Percentiles rank a stretch among this genome's conserved stretches.
phyloP scores from a whole-genome alignment of 2,329 filamentous ascomycete species.

The Endothia cerciana region DNA sequence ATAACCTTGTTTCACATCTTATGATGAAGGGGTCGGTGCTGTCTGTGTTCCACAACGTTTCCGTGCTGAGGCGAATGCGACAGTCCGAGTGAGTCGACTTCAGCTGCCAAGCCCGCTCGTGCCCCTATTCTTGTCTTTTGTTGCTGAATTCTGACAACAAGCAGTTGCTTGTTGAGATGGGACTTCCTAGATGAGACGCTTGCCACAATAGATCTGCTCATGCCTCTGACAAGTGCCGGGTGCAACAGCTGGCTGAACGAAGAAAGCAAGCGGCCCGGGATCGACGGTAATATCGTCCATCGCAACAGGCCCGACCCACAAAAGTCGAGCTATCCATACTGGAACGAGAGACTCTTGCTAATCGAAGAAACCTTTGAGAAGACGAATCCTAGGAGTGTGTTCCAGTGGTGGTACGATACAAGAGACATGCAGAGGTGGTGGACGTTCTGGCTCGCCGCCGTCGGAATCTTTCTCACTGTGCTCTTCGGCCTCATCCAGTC shows the following conservation, averaged over 20 bases:
- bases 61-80: not conserved
- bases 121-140: not conserved
- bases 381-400: not conserved
- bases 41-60: not conserved
- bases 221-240: not conserved
- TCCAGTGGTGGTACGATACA: constrained; percentile 7
- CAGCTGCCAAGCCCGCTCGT: not conserved
- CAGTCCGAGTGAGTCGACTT: not conserved
- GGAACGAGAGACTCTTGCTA: not conserved
- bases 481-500: constrained; percentile 3
- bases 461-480: constrained; percentile 6
- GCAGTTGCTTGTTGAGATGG: not conserved
- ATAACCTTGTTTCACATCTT: not conserved
- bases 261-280: not conserved
- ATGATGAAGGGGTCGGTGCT: not conserved
- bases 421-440: constrained; percentile 2
- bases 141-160: not conserved
- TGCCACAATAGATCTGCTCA: not conserved
- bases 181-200: not conserved
- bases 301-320: not conserved
- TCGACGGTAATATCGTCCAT: not conserved
- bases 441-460: not conserved
- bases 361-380: constrained; percentile 2
- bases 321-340: not conserved
- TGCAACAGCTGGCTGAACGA: not conserved